Base-by-base conservation (phyloP, 192 early-diverging fungal genomes). In the Blastocladiella britannica region DNA sequence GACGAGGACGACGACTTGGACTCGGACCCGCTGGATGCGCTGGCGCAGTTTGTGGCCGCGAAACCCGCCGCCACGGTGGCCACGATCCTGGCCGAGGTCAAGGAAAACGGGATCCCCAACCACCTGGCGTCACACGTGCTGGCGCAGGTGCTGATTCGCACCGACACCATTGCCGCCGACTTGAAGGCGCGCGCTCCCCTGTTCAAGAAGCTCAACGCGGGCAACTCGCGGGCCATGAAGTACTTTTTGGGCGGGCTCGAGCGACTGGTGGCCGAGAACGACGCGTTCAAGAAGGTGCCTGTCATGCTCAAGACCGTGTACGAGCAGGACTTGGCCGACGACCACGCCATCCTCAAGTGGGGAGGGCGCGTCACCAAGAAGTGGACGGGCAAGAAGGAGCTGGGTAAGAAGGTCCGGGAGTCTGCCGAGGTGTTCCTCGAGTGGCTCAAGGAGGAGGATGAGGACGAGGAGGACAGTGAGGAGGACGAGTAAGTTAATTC, bases 161-260 rank as follows among this genome's bases (percentile, higher is more conserved):
- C 70, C 26, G 81, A 77, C 24, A 65, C 68, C 25, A 70, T 81
- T 37, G 70, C 66, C 51, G 76, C 80, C 60, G 82, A 91, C 61
- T 73, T 94, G 62, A 66, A 64, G 56, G 79, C 82, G 61, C 81
- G 81, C 58, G 72, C 70, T n/a, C 63, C 70, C 27, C 66, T 96
- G 55, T 70, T 97, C 51, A 59, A 63, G 57, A 72, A 70, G 66
- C 62, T 73, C 67, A 52, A n/a, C 7, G 22, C 27, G 23, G 28
- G 55, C 18, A 57, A 29, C 28, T 12, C 47, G 25, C 51, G 25
- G 8, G 55, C 29, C 0, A 53, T 29, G 18, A 28, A 58, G 29
- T 65, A 71, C 64, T 96, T 98, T 65, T 70, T 98, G 15, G 94
- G 93, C 63, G 93, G 91, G 23, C 78, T 96, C 57, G 92, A 94